phyloP scores from a whole-genome alignment of 192 early-diverging fungal genomes.

The Gonapodya prolifera region DNA sequence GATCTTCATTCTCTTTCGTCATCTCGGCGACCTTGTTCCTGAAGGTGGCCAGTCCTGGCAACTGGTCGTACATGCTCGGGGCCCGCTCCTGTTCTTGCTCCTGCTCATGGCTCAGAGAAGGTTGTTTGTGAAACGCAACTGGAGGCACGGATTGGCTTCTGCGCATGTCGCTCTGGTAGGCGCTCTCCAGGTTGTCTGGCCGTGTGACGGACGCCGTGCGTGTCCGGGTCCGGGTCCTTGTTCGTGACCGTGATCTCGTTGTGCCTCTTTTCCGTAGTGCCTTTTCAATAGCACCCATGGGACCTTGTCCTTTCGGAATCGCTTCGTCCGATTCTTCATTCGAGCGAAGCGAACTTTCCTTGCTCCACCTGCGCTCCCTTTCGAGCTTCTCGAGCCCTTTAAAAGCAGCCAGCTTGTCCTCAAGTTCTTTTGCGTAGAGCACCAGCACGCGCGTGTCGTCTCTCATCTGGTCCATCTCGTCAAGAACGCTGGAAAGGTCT shows the following conservation, averaged over 20 bases:
- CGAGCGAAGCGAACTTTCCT: not conserved
- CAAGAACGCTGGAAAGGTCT: not conserved
- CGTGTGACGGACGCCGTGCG: not conserved
- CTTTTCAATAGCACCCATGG: not conserved
- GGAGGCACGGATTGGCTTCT: not conserved
- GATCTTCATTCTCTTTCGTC: not conserved
- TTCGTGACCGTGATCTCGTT: not conserved
- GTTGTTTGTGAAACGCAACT: not conserved
- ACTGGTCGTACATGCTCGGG: not conserved
- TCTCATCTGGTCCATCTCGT: not conserved
- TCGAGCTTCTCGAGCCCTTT: not conserved
- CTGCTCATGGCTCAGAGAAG: not conserved
- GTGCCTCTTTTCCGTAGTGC: not conserved
- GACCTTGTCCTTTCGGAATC: not conserved
- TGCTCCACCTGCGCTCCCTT: not conserved
- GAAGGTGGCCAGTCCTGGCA: not conserved
- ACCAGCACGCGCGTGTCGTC: not conserved
- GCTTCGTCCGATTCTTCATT: not conserved
- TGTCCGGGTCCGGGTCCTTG: not conserved
- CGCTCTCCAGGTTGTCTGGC: not conserved
- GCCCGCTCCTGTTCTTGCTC: not conserved
- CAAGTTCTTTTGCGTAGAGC: not conserved
- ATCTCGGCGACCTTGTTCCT: not conserved
- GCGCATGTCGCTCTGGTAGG: not conserved
- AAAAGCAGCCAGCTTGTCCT: not conserved